Evolutionary conservation across 257 asterid species (phyloP), one percentile per base, ranked within the genome.

Genomic region (Phtheirospermum japonicum): DNA sequence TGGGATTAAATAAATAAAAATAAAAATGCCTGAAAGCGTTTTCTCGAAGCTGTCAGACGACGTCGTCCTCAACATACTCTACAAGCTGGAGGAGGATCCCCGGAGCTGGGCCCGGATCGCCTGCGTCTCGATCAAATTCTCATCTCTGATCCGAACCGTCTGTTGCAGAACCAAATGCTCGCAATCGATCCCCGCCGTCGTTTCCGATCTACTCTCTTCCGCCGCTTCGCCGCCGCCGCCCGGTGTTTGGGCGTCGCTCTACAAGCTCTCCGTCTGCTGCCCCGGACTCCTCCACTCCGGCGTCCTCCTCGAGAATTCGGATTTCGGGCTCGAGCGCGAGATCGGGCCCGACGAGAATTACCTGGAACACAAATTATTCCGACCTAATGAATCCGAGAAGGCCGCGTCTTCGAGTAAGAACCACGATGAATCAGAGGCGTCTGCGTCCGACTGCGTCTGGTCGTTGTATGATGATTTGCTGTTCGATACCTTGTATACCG

Each of bases 291-390:
- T 70, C 65, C 91, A 83, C 65, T 77, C 95, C 51, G 97, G 99
- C 17, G 96, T 93, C 11, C 90, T 89, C 60, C 77, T 89, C 16
- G 95, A 87, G 30, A 89, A 85, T 72, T 89, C 94, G 0, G 96
- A 93, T 80, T 93, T 93, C 76, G 99, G 96, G 16, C 89, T 87
- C 46, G 92, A 83, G 58, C 90, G 97, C 61, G 97, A 89, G 42
- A 75, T 93, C 60, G 99, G 99, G 2, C 83, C 96, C 1, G 91
- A 89, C 32, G 90, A 88, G 68, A 66, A 48, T 46, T 79, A 58
- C 57, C 68, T 0, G 0, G 71, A 48, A 7, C 53, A 59, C 13
- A 70, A 33, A 20, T 12, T 61, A 57, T 12, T 36, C 61, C 74
- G 37, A 7, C 39, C 68, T 52, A 71, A 33, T 14, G 79, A 28